Percentiles rank a stretch among this genome's conserved stretches.
phyloP scores from a whole-genome alignment of 1,284 basidiomycete genomes.

The Cryptococcus sp. region DNA sequence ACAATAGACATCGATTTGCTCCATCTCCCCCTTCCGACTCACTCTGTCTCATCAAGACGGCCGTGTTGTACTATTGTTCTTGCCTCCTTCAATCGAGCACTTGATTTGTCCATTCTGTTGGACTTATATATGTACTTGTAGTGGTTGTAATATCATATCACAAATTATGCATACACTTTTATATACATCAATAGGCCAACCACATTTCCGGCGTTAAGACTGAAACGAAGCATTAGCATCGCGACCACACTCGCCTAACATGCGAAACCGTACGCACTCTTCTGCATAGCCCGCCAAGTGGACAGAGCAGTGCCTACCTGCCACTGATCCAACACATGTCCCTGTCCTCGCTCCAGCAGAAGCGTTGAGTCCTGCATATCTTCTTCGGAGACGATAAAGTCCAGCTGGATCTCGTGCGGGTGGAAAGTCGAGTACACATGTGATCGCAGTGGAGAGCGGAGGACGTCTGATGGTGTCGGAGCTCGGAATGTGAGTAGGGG shows the following conservation, averaged over 20 bases:
- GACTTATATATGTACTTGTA: background rate
- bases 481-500: conserved; percentile 66
- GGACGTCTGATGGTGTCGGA: conserved; percentile 47
- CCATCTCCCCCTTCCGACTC: background rate
- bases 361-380: conserved; percentile 23
- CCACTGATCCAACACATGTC: conserved; percentile 21
- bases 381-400: conserved; percentile 24
- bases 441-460: conserved; percentile 36
- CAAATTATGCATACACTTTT: background rate
- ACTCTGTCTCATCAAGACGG: no score
- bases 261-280: conserved; percentile 26
- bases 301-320: conserved; percentile 28
- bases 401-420: conserved; percentile 34
- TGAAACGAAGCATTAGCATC: conserved; percentile 5
- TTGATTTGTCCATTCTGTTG: background rate
- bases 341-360: conserved; percentile 19
- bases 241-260: no score
- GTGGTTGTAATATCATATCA: background rate
- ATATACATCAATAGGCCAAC: conserved; percentile 33
- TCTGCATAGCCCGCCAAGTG: conserved; percentile 39
- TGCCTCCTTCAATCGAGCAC: background rate
- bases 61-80: background rate
- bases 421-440: conserved; percentile 40
- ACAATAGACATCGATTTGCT: background rate
- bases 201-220: conserved; percentile 43